Base-by-base conservation (phyloP, 75 land plant genomes). In the Adiantum capillusveneris region DNA sequence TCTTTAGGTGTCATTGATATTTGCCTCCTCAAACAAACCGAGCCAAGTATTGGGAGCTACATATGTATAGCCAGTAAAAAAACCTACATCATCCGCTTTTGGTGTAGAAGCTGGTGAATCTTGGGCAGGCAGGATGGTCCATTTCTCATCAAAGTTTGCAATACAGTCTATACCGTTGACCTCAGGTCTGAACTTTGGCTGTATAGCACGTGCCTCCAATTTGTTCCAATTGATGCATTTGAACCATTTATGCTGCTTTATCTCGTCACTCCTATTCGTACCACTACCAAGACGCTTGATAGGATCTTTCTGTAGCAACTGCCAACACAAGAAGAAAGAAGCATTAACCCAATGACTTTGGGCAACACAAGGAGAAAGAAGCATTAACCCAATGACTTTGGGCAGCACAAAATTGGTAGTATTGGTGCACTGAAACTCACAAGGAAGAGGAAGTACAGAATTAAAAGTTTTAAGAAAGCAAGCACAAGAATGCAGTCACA, bases 191-290 rank as follows among this genome's bases (percentile, higher is more conserved):
- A 95, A 95, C 60, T 78, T 76, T 2, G 99, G 99, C 36, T 87
- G 72, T 19, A 95, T 78, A 49, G 80, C 74, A 18, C 96, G 64
- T 2, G 68, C 78, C 24, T 95, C 96, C 39, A 90, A 66, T 58
- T 84, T 95, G 60, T 63, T 84, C 99, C 99, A 95, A 78, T 86
- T 86, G 42, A 95, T 86, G 13, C 64, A 36, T 60, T 86, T 90
- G 75, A 95, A 95, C 99, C 99, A 95, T 60, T 82, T 95, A 65
- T 90, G 99, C 21, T 65, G 58, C 72, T 84, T 95, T 11, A 95
- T 90, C 53, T 95, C 96, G 14, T 90, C 79, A 53, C 81, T 78
- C 7, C 91, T 94, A 52, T 29, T 74, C 18, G 74, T 60, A 11
- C 91, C 97, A 58, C 74, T 82, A 1, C 99, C 99, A 0, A 95